These are phyloP conservation scores for Fusarium euwallaceae DNA, from an alignment of 2,329 filamentous ascomycete species.

Conservation along the genomic window DNA sequence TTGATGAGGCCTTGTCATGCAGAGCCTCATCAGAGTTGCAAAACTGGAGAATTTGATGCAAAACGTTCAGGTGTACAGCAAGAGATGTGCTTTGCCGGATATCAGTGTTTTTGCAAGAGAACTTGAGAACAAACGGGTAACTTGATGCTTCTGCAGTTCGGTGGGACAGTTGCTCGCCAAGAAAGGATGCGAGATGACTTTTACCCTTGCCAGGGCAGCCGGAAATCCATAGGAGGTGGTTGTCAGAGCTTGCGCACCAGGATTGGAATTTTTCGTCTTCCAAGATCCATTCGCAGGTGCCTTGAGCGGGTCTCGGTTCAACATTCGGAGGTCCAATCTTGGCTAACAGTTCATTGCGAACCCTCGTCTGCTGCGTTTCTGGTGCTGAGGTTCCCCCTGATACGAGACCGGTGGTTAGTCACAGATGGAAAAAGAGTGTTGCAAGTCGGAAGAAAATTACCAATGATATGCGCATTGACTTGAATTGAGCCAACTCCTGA, in stretches of 20 bases:
- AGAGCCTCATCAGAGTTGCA: background rate
- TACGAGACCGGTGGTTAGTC: background rate
- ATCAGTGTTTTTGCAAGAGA: background rate
- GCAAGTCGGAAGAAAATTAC: background rate
- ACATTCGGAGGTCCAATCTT: background rate
- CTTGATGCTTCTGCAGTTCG: background rate
- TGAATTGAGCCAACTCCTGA: background rate
- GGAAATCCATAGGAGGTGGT: background rate
- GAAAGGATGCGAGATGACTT: background rate
- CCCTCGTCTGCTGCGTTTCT: background rate
- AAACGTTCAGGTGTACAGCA: background rate
- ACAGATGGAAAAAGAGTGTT: background rate
- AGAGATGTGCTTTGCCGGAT: background rate
- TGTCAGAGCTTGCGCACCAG: background rate
- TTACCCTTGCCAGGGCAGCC: background rate
- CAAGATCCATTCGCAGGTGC: background rate
- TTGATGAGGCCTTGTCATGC: accelerated
- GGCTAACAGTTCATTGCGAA: background rate
- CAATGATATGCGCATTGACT: background rate
- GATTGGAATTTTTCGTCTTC: background rate
- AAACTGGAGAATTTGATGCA: background rate
- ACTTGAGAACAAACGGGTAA: background rate
- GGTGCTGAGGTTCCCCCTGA: background rate
- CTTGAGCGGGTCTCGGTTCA: background rate
- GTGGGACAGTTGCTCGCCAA: background rate